A percentile compares a stretch with the other conserved stretches of the same genome.
These are phyloP conservation scores for Lentinula sp. DNA, from an alignment of 768 basidiomycete genomes.

Conservation along the genomic window DNA sequence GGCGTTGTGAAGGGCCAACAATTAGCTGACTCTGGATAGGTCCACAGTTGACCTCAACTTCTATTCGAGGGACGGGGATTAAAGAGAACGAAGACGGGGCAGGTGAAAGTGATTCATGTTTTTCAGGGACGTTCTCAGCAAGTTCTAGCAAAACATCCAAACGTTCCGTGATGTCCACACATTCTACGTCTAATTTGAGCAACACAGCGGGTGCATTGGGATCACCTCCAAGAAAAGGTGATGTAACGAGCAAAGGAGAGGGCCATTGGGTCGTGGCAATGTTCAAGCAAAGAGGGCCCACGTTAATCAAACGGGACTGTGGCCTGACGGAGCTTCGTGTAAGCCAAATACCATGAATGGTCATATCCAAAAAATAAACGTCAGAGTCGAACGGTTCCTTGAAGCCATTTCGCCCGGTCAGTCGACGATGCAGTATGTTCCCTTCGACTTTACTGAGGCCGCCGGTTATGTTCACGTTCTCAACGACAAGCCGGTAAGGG, in stretches of 20 bases:
- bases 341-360: slow-evolving; percentile 35
- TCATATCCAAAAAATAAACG: slow-evolving; percentile 40
- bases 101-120: slow-evolving; percentile 9
- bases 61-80: slow-evolving; percentile 41
- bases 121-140: slow-evolving; percentile 11
- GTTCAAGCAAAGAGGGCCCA: slow-evolving; percentile 34
- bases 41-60: slow-evolving; percentile 42
- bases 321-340: slow-evolving; percentile 33
- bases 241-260: slow-evolving; percentile 41
- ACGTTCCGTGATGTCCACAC: slow-evolving; percentile 46
- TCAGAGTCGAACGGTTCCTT: slow-evolving; percentile 36
- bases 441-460: slow-evolving; percentile 41
- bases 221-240: slow-evolving; percentile 48
- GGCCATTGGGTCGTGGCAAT: slow-evolving; percentile 57
- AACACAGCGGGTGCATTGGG: slow-evolving; percentile 53
- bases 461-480: slow-evolving; percentile 31
- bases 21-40: slow-evolving; percentile 45
- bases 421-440: slow-evolving; percentile 40
- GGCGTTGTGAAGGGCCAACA: slow-evolving; percentile 36
- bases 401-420: slow-evolving; percentile 39
- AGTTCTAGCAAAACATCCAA: slow-evolving; percentile 45
- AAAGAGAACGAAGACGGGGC: slow-evolving; percentile 19
- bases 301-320: slow-evolving; percentile 33
- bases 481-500: slow-evolving; percentile 38
- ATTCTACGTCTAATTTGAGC: slow-evolving; percentile 35